Conservation (phyloP, 129 eudicot genomes). For the Pseudognaphalium luteoalbum region DNA sequence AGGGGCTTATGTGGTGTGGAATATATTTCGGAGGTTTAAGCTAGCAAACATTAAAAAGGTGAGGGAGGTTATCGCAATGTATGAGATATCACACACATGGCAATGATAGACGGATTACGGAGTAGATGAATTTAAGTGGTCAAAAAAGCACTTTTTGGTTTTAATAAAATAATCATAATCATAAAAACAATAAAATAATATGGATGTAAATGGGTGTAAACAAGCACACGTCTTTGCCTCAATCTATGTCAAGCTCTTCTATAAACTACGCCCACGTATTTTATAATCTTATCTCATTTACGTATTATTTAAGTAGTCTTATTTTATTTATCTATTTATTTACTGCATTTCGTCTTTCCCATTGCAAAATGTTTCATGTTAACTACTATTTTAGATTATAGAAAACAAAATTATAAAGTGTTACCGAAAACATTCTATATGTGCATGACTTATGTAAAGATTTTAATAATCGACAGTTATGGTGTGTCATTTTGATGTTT, state of each 20-base stretch:
- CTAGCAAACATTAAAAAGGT: background rate
- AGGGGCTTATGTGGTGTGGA: constrained; percentile 4
- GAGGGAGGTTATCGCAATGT: constrained; percentile 11
- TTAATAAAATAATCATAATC: constrained; percentile 22
- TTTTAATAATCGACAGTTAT: too few species aligned
- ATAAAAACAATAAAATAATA: constrained; percentile 8
- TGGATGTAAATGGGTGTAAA: constrained; percentile 19
- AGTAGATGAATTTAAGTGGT: constrained; percentile 29
- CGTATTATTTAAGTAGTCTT: background rate
- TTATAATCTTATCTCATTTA: background rate
- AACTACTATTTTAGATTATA: too few species aligned
- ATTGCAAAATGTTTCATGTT: too few species aligned
- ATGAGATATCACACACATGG: constrained; percentile 34
- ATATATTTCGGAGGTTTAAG: background rate
- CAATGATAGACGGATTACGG: constrained; percentile 23
- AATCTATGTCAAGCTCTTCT: constrained; percentile 30
- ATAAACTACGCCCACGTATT: constrained; percentile 17
- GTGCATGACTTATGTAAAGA: too few species aligned
- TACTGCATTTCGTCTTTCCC: background rate
- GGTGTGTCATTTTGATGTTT: too few species aligned
- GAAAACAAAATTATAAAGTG: too few species aligned
- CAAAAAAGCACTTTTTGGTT: constrained; percentile 37
- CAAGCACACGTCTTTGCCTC: constrained; percentile 40
- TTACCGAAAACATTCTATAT: too few species aligned
- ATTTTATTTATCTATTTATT: background rate